These are phyloP conservation scores for Syncephalis plumigaleata DNA, from an alignment of 371 early-diverging fungal species.

Conservation along the genomic window DNA sequence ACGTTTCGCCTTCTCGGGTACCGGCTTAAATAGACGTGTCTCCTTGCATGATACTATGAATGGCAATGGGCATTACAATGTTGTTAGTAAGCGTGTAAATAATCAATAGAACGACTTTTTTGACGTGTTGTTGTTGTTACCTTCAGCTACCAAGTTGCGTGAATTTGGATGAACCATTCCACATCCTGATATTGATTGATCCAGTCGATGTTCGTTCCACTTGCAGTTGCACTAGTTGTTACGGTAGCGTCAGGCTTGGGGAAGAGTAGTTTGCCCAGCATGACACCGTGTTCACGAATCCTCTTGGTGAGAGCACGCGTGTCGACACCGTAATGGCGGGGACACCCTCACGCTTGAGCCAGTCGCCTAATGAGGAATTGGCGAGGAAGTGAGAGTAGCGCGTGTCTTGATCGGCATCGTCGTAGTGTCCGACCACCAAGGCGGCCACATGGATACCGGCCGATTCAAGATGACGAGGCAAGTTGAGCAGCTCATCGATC, in stretches of 20 bases:
- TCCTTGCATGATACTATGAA: neutral
- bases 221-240: constrained; percentile 6
- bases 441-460: constrained; percentile 79
- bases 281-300: constrained; percentile 77
- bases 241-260: constrained; percentile 21
- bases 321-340: constrained; percentile 89
- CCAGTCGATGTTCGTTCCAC: constrained; percentile 25
- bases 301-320: constrained; percentile 87
- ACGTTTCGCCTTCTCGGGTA: constrained; percentile 51
- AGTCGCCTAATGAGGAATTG: constrained; percentile 57
- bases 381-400: constrained; percentile 81
- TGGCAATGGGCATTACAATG: neutral
- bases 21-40: neutral
- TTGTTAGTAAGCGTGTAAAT: too few species aligned
- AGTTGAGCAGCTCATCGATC: constrained; percentile 53
- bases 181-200: constrained; percentile 55
- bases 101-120: too few species aligned
- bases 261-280: constrained; percentile 70
- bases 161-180: constrained; percentile 79
- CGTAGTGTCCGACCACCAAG: constrained; percentile 78
- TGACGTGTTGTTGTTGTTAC: too few species aligned
- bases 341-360: constrained; percentile 75
- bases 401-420: constrained; percentile 25
- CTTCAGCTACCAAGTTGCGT: constrained; percentile 80
- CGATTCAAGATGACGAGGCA: constrained; percentile 84